Evolutionary conservation across 345 rosid species (phyloP), one percentile per base, ranked within the genome.

Genomic region (Streptanthus diversifolius): DNA sequence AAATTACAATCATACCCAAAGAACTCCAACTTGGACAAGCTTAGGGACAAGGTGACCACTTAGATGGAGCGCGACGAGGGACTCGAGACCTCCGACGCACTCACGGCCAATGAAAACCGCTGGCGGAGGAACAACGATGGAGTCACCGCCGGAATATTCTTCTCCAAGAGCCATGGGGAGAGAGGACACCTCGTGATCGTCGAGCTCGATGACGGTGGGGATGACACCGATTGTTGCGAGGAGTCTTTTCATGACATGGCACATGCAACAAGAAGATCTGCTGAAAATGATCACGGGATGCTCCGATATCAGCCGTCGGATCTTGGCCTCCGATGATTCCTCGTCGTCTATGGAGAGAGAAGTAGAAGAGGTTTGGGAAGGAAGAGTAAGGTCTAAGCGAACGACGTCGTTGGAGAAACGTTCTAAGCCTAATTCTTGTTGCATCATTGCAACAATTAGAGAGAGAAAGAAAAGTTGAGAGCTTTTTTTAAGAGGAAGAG

Each of bases 201-300:
- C 97, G 10, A 93, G 82, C 76, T 93, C 97, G 82, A 93, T 91
- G 70, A 91, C 95, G 33, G 97, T 86, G 15, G 97, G 98, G 63
- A 88, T 82, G 40, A 91, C 98, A 1, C 98, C 98, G 65, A 91
- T 80, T 51, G 84, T 79, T 60, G 88, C 81, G 13, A 93, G 83
- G 22, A 93, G 90, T 47, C 82, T 87, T 78, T 85, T 89, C 96
- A 93, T 91, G 79, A 89, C 96, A 66, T 89, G 97, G 81, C 97
- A 89, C 98, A 91, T 93, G 87, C 91, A 93, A 75, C 98, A 93
- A 5, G 97, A 82, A 8, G 95, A 80, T 53, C 89, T 85, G 79
- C 90, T 88, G 83, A 93, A 93, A 68, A 93, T 91, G 77, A 93
- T 84, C 25, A 93, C 98, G 0, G 95, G 97, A 80, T 93, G 88